phyloP scores from a whole-genome alignment of 2,329 filamentous ascomycete species.

The Penicillium sclerotigenum region DNA sequence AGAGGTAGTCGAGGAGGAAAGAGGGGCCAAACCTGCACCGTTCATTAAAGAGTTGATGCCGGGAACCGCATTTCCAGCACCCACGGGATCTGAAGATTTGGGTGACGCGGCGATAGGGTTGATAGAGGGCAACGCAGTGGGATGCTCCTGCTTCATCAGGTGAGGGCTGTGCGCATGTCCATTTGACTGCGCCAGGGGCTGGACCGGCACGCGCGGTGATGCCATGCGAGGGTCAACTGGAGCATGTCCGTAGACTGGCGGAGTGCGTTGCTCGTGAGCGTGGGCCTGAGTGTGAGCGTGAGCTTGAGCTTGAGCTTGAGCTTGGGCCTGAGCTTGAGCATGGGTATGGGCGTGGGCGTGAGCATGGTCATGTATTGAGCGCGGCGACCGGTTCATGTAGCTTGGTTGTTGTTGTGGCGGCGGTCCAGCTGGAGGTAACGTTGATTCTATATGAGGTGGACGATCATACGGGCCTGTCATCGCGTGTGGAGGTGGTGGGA shows the following conservation, averaged over 20 bases:
- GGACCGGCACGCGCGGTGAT: constrained; percentile 33
- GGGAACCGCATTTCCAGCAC: constrained; percentile 48
- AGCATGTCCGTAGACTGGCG: constrained; percentile 26
- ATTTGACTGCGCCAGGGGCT: constrained; percentile 23
- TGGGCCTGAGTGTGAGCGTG: constrained; percentile 20
- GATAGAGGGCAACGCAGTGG: constrained; percentile 14
- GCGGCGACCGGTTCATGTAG: constrained; percentile 30
- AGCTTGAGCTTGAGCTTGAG: background rate
- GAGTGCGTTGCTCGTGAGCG: constrained; percentile 29
- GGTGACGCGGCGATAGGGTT: constrained; percentile 19
- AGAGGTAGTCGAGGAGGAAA: constrained; percentile 25
- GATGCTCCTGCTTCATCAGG: constrained; percentile 26
- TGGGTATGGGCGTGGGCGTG: constrained; percentile 22
- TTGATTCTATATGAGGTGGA: constrained; percentile 32
- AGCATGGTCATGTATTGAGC: constrained; percentile 24
- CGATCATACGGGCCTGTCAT: constrained; percentile 36
- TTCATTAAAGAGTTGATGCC: constrained; percentile 52
- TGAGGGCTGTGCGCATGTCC: constrained; percentile 27
- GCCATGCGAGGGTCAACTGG: constrained; percentile 36
- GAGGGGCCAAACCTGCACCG: constrained; percentile 29
- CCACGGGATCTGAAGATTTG: constrained; percentile 25
- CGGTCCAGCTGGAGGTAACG: constrained; percentile 26
- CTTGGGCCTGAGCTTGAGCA: constrained; percentile 14
- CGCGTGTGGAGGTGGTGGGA: constrained; percentile 27
- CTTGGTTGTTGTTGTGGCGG: constrained; percentile 17